phyloP scores from a whole-genome alignment of 2,329 filamentous ascomycete genomes.

The Colletotrichum trifolii region DNA sequence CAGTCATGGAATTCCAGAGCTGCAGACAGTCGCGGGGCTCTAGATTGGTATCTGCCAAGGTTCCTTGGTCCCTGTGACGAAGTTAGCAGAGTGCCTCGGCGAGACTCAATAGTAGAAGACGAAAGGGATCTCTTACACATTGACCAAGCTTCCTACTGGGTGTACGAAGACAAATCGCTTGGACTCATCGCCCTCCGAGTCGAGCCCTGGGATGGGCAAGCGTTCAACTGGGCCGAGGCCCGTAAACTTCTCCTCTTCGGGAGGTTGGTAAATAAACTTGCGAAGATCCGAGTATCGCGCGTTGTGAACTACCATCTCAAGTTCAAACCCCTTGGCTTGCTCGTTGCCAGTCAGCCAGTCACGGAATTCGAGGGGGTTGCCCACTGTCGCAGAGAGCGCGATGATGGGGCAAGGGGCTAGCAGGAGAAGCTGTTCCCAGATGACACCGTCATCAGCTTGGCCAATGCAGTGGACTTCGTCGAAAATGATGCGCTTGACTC shows the following conservation, averaged over 20 bases:
- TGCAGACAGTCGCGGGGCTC: constrained; percentile 77
- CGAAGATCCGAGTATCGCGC: constrained; percentile 81
- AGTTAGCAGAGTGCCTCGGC: background rate
- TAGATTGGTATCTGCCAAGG: constrained; percentile 74
- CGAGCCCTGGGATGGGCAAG: constrained; percentile 58
- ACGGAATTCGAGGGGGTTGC: constrained; percentile 77
- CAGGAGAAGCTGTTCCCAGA: constrained; percentile 81
- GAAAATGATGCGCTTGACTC: constrained; percentile 81
- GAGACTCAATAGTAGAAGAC: background rate
- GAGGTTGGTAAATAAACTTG: constrained; percentile 75
- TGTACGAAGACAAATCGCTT: constrained; percentile 70
- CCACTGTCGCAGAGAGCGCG: constrained; percentile 82
- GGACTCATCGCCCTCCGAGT: constrained; percentile 53
- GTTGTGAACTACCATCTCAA: constrained; percentile 76
- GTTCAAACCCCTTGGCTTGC: constrained; percentile 67
- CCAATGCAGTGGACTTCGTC: constrained; percentile 87
- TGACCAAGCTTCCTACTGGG: constrained; percentile 71
- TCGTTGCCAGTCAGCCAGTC: constrained; percentile 76
- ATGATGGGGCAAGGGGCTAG: constrained; percentile 82
- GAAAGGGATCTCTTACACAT: constrained; percentile 53
- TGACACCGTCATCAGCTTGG: constrained; percentile 70
- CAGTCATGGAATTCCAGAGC: constrained; percentile 73
- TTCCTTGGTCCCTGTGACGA: constrained; percentile 59
- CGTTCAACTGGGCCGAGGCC: constrained; percentile 58
- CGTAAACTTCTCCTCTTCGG: constrained; percentile 57